Evolutionary conservation across 2,329 filamentous ascomycete genomes (phyloP).

Genomic region (Cladophialophora chaetospira): DNA sequence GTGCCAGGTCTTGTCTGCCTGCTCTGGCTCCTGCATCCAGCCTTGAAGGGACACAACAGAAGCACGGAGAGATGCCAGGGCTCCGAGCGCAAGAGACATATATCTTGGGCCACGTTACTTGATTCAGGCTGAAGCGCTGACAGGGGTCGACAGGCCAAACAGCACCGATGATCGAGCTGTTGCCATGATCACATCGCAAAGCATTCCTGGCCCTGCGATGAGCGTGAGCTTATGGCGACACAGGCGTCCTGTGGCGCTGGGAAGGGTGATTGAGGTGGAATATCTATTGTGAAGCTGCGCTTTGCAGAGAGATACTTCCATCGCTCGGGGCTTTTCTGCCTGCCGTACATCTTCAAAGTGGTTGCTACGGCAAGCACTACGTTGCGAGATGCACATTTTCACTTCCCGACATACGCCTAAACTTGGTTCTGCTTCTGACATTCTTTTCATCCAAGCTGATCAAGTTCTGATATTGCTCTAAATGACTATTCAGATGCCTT

Average conservation of each 20-base stretch:
- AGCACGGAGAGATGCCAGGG: background rate
- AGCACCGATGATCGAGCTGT: background rate
- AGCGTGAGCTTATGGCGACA: too few relatives aligned
- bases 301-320: too few relatives aligned
- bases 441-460: background rate
- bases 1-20: background rate
- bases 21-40: background rate
- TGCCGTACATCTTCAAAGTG: too few relatives aligned
- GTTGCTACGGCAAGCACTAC: too few relatives aligned
- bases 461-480: background rate
- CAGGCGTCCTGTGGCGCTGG: too few relatives aligned
- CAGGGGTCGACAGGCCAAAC: background rate
- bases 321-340: too few relatives aligned
- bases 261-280: too few relatives aligned
- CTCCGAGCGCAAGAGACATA: background rate
- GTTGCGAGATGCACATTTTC: too few relatives aligned
- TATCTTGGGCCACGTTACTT: background rate
- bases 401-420: too few relatives aligned
- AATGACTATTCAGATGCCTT: background rate
- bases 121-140: background rate
- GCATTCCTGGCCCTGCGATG: too few relatives aligned
- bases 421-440: background rate
- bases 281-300: too few relatives aligned
- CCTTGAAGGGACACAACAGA: background rate
- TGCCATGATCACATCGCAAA: too few relatives aligned